phyloP scores from a whole-genome alignment of 148 eudicot genomes.

The Rhododendron simsii region DNA sequence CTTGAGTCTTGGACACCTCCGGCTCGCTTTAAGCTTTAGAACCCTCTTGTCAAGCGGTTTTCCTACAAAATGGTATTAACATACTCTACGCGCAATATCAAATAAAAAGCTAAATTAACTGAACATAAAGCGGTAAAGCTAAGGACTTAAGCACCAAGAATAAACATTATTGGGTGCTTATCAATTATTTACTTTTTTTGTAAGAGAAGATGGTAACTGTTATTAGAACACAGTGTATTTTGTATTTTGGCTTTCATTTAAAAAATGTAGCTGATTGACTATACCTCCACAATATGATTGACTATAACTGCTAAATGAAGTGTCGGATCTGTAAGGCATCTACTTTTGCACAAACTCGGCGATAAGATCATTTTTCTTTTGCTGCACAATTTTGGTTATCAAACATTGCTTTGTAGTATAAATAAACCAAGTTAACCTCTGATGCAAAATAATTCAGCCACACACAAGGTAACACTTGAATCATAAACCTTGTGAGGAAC shows the following conservation, averaged over 20 bases:
- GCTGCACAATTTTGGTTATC: background rate
- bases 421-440: background rate
- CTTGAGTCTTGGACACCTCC: no score
- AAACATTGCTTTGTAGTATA: background rate
- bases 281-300: background rate
- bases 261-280: background rate
- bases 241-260: background rate
- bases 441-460: background rate
- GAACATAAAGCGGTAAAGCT: no score
- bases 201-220: background rate
- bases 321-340: background rate
- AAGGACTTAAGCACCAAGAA: no score
- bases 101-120: no score
- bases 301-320: constrained; percentile 1
- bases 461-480: background rate
- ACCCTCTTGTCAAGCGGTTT: no score
- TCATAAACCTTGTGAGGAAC: background rate
- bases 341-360: background rate
- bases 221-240: background rate
- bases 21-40: no score
- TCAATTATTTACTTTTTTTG: background rate
- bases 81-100: no score
- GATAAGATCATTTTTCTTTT: background rate
- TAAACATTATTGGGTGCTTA: no score
- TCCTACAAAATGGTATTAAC: no score